Evolutionary conservation across 805 yeast genomes (phyloP).

Genomic region (Saccharomycopsis amapae): DNA sequence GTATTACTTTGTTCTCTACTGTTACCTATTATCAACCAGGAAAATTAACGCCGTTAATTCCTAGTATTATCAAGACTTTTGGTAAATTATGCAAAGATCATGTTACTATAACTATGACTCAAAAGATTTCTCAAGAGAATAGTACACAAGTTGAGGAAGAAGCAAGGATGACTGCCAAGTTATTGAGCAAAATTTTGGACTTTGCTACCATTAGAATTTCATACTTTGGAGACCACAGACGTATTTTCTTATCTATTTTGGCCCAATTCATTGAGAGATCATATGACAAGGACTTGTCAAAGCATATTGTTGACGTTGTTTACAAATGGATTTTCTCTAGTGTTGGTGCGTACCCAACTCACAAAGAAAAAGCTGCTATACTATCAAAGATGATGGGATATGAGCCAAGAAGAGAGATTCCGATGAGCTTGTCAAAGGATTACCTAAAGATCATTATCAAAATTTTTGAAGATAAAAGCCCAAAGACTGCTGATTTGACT

Average conservation of each 20-base stretch:
- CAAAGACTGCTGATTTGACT: conserved; percentile 80
- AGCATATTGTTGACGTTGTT: conserved; percentile 69
- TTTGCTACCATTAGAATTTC: conserved; percentile 77
- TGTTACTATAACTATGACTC: conserved; percentile 51
- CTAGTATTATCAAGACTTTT: conserved; percentile 76
- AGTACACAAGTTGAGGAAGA: conserved; percentile 50
- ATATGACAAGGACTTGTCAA: conserved; percentile 64
- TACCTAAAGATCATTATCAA: conserved; percentile 84
- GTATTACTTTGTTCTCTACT: conserved; percentile 77
- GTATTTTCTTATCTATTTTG: conserved; percentile 75
- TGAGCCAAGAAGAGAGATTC: conserved; percentile 80
- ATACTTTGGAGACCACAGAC: conserved; percentile 85
- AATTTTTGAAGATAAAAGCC: conserved; percentile 71
- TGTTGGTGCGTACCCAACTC: conserved; percentile 82
- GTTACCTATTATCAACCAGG: conserved; percentile 68
- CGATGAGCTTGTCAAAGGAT: conserved; percentile 52
- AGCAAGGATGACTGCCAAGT: conserved; percentile 68
- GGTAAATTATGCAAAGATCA: conserved; percentile 88
- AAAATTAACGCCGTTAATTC: conserved; percentile 66
- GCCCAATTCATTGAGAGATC: conserved; percentile 91
- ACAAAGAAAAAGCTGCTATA: conserved; percentile 93
- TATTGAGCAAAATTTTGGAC: conserved; percentile 69
- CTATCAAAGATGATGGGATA: conserved; percentile 89
- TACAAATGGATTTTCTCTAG: conserved; percentile 85
- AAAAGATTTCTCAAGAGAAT: conserved; percentile 36